Conservation (phyloP, 2,329 filamentous ascomycete species). For the Cercospora sp. region DNA sequence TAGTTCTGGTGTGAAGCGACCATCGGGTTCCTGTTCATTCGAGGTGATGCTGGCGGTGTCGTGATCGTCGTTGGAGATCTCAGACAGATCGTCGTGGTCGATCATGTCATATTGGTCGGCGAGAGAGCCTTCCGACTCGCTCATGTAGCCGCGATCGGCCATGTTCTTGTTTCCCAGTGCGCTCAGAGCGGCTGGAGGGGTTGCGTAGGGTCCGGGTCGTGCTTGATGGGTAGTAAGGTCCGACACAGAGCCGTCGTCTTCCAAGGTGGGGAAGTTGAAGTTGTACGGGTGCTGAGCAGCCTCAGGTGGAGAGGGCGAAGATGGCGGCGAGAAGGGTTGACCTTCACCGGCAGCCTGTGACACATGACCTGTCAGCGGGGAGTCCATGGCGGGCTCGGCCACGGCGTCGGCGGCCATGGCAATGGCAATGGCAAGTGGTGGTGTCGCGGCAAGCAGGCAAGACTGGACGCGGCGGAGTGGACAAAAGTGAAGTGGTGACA, state of each 20-base stretch:
- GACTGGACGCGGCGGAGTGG: neutral
- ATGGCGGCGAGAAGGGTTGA: neutral
- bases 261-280: constrained; percentile 35
- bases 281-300: constrained; percentile 18
- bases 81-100: constrained; percentile 35
- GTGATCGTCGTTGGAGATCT: constrained; percentile 36
- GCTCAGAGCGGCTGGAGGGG: constrained; percentile 37
- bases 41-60: constrained; percentile 39
- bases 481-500: neutral
- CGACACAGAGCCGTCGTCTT: constrained; percentile 35
- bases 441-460: neutral
- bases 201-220: constrained; percentile 21
- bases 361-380: constrained; percentile 22
- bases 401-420: constrained; percentile 2
- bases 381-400: neutral
- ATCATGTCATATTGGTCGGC: constrained; percentile 39
- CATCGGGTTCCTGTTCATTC: constrained; percentile 26
- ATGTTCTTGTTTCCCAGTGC: constrained; percentile 31
- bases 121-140: constrained; percentile 26
- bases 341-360: constrained; percentile 16
- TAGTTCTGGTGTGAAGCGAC: constrained; percentile 19
- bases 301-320: constrained; percentile 4
- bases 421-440: neutral
- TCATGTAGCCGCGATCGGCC: constrained; percentile 23
- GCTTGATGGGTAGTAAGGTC: constrained; percentile 25